A percentile compares a stretch with the other conserved stretches of the same genome.
Evolutionary conservation across 495 filamentous ascomycete species (phyloP).

Genomic region (Hypoxylon perforatum): DNA sequence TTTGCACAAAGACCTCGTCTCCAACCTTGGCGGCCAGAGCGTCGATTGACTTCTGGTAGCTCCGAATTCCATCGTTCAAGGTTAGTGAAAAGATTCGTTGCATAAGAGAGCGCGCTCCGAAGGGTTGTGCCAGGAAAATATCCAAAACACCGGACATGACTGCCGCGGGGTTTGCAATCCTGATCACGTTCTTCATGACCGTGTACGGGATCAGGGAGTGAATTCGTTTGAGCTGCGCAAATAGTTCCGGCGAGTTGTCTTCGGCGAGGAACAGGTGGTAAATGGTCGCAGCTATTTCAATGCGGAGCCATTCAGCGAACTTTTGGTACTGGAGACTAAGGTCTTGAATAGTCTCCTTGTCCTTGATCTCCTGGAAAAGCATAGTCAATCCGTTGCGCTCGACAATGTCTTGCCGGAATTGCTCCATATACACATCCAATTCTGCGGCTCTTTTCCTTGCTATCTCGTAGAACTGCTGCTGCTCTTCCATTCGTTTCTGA

Average conservation of each 20-base stretch:
- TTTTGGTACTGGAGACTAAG: constrained; percentile 95
- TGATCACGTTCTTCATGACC: constrained; percentile 93
- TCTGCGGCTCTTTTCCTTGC: constrained; percentile 89
- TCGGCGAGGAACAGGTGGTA: constrained; percentile 98
- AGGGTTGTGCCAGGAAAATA: constrained; percentile 93
- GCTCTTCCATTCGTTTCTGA: constrained; percentile 87
- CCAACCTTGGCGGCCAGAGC: constrained; percentile 76
- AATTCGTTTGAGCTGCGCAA: constrained; percentile 91
- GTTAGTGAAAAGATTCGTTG: constrained; percentile 94
- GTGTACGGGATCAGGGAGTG: constrained; percentile 94
- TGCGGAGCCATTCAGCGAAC: constrained; percentile 97
- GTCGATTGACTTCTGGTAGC: constrained; percentile 86
- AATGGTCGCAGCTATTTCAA: constrained; percentile 95
- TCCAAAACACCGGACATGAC: constrained; percentile 95
- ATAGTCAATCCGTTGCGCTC: constrained; percentile 85
- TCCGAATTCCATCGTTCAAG: constrained; percentile 86
- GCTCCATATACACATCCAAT: constrained; percentile 97
- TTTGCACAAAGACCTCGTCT: constrained; percentile 81
- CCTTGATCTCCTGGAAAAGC: constrained; percentile 90
- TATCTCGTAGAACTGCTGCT: constrained; percentile 94
- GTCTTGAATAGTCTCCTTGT: constrained; percentile 85
- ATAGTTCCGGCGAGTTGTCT: constrained; percentile 95
- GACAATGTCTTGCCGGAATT: constrained; percentile 72
- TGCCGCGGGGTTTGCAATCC: constrained; percentile 93
- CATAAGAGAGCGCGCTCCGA: constrained; percentile 87